These are phyloP conservation scores for Macadamia tetraphylla DNA, from an alignment of 164 flowering plant species.

Conservation along the genomic window DNA sequence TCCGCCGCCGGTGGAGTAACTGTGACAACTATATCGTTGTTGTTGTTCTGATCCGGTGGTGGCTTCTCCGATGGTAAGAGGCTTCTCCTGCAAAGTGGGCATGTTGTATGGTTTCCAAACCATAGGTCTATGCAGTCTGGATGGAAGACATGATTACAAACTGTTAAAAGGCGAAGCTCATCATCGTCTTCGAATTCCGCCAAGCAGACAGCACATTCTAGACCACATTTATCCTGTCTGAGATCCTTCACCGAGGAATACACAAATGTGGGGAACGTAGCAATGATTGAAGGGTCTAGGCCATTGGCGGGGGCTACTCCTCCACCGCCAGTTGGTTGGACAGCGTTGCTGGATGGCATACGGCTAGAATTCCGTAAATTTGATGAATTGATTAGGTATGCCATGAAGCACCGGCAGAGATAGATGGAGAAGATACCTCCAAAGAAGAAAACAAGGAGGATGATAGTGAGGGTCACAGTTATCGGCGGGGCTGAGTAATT, in stretches of 20 bases:
- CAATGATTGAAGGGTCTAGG: slow-evolving; percentile 47
- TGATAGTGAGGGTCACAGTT: slow-evolving; percentile 38
- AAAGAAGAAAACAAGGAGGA: slow-evolving; percentile 52
- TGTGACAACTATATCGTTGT: too few species aligned
- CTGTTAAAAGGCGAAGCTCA: slow-evolving; percentile 43
- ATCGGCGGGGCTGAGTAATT: slow-evolving; percentile 24
- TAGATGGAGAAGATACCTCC: slow-evolving; percentile 55
- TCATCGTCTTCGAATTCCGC: slow-evolving; percentile 48
- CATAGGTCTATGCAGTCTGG: slow-evolving; percentile 83
- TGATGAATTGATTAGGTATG: slow-evolving; percentile 8
- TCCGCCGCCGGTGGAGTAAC: too few species aligned
- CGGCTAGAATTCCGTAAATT: slow-evolving; percentile 15
- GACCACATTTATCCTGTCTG: slow-evolving; percentile 31
- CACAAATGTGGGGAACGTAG: slow-evolving; percentile 49
- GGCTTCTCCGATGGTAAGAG: slow-evolving; percentile 24
- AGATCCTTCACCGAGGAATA: slow-evolving; percentile 49
- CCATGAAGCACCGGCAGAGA: slow-evolving; percentile 50
- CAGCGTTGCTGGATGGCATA: slow-evolving; percentile 17
- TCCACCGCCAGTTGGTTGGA: too few species aligned
- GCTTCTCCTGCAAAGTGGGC: slow-evolving; percentile 67
- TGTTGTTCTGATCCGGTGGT: background rate
- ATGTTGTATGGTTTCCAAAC: slow-evolving; percentile 65
- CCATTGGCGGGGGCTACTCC: slow-evolving; percentile 19
- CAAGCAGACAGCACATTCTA: slow-evolving; percentile 83
- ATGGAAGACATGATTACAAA: slow-evolving; percentile 75